Base-by-base conservation (phyloP, 169 alveolate genomes). In the Plasmodium reichenowi region DNA sequence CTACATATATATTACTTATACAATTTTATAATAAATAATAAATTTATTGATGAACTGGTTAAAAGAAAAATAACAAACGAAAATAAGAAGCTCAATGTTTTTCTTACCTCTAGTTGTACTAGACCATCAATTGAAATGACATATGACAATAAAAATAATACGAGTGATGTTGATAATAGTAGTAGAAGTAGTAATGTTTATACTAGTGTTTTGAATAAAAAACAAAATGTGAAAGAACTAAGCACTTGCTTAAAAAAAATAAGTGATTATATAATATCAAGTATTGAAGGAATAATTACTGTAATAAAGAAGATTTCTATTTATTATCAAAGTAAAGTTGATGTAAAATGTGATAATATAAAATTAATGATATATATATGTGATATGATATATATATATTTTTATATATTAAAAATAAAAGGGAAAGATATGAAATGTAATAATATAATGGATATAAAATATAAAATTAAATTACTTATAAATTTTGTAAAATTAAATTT, bases 381-480 rank as follows among this genome's bases (percentile, higher is more conserved):
- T 15, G 90, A 80, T 24, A 58, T 80, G 56, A 54, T 68, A 32
- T 80, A 67, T 68, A 32, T 80, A 9, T 80, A 68, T 68, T 80
- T 80, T 68, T 80, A 66, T 48, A 67, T 62, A 38, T 38, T 80
- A 62, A 68, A 66, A 72, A 67, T 66, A 62, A 68, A 68, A 50
- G 73, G 73, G 59, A 43, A 54, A 4, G 72, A 80, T 22, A 8
- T 80, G 56, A 80, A 26, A 0, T 58, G 24, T 1, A 56, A 68
- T 13, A 3, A 17, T 45, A 50, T 68, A 80, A 50, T 17, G 15
- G 80, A 68, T 43, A 15, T 68, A 2, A 80, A 80, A 43, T 32
- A 48, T 13, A 80, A 80, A 29, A 58, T 80, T 3, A 54, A 54
- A 29, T 5, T 80, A 12, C 58, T 80, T 2, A n/a, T 80, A 68